Evolutionary conservation across 2,329 filamentous ascomycete genomes (phyloP), one percentile per base, ranked within the genome.

Genomic region (Bipolaris oryzae): DNA sequence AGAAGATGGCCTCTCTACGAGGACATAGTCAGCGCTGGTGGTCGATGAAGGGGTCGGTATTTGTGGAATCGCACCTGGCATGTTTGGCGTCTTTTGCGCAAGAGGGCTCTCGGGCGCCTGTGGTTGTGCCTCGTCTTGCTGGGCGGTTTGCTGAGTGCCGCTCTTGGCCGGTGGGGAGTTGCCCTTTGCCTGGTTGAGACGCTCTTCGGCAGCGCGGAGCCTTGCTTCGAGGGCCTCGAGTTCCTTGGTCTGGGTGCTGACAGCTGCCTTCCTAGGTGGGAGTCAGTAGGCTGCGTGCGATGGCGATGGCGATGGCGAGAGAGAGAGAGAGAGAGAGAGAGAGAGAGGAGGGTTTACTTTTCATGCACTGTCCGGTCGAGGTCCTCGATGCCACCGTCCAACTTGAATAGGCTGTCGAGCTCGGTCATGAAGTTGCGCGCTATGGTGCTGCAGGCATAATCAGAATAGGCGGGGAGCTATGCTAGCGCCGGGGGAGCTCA

Each of bases 341-440:
- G 18, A 28, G 45, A 37, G n/a, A 34, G 39, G 13, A n/a, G 39
- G 43, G 48, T 88, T 72, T 81, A 97, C 93, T 93, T 94, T 77
- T 91, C 85, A 74, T 91, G 85, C 58, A 96, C 86, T 65, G 89
- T 86, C 74, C 89, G 83, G 70, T 90, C 86, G 34, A 96, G 83
- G 60, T 89, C 85, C 70, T 89, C 86, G 56, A 95, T 77, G 66
- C 88, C 89, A 76, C 87, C 89, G 67, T 95, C 91, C 72, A 97
- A 88, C 71, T 90, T 89, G 81, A 97, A 97, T 67, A 96, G 89
- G 74, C 92, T 89, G 81, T 94, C 90, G 59, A 97, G 83, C 75
- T 94, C 91, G 42, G 87, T 82, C 57, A 92, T 94, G 79, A 97
- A 96, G 73, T 89, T 91, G 68, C 87, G 89, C 51, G 92, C 93